These are phyloP conservation scores for Candida frijolesensis DNA, from an alignment of 1,139 yeast genomes.

Conservation along the genomic window DNA sequence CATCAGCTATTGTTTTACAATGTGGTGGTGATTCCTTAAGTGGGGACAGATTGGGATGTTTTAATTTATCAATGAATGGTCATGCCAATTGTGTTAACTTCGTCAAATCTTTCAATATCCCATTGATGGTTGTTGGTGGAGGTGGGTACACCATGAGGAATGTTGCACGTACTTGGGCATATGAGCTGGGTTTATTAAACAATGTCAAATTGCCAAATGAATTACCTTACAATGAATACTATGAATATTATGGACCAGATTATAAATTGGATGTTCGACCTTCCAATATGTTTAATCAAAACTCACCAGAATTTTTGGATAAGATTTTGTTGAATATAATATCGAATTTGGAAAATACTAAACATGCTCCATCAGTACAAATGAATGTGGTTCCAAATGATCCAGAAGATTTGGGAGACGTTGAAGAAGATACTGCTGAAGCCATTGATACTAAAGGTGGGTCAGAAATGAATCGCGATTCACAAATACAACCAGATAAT, in stretches of 20 bases:
- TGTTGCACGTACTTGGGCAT: conserved; percentile 96
- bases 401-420: conserved; percentile 77
- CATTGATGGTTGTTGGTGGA: conserved; percentile 93
- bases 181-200: conserved; percentile 86
- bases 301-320: conserved; percentile 88
- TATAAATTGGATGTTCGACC: conserved; percentile 92
- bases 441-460: conserved; percentile 93
- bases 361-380: conserved; percentile 95
- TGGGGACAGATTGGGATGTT: conserved; percentile 93
- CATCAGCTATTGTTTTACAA: conserved; percentile 91
- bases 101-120: conserved; percentile 82
- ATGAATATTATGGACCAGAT: conserved; percentile 96
- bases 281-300: conserved; percentile 95
- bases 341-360: conserved; percentile 79
- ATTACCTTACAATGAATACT: conserved; percentile 93
- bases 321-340: conserved; percentile 79
- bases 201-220: conserved; percentile 79
- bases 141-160: conserved; percentile 98
- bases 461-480: conserved; percentile 81
- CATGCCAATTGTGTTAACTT: conserved; percentile 95
- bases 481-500: conserved; percentile 61
- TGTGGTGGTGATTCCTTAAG: conserved; percentile 98
- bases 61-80: conserved; percentile 86
- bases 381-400: conserved; percentile 87
- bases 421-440: conserved; percentile 68